Evolutionary conservation across 208 protist genomes (phyloP), one percentile per base, ranked within the genome.

Genomic region (Tritrichomonas foetus): DNA sequence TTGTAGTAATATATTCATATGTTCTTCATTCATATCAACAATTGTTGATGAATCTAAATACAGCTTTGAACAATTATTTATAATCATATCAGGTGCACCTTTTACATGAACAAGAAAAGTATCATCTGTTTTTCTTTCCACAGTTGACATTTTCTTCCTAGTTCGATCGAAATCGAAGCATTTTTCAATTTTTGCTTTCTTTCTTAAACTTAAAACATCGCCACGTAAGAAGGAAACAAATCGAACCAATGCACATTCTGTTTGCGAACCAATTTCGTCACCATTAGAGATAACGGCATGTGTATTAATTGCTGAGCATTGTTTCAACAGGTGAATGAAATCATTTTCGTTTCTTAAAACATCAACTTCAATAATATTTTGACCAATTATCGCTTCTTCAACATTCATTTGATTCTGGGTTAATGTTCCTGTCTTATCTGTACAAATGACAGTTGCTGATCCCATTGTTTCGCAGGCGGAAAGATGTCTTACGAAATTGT

Each of bases 371-470:
- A 69, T 8, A 69, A 11, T n/a, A 33, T 69, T 16, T 0, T 78
- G 22, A 82, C 93, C 92, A n/a, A 95, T 93, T 66, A 66, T 69
- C 13, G 95, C 41, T 49, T 36, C n/a, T 50, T 55, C 57, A 14
- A 95, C 80, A 72, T 69, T 95, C 94, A 95, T 95, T 53, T 75
- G 30, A 25, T 94, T 94, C 25, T 80, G 0, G 0, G 94, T 95
- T 49, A 95, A 53, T 92, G 94, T 95, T 3, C 98, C 98, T 5
- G 98, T 99, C 95, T 99, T 99, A 95, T 99, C 98, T 13, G 97
- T 97, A 95, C 98, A 99, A 94, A 99, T 99, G 30, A 98, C 96
- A n/a, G 97, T 98, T 94, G 97, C 98, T 55, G 97, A 96, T 22
- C 98, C 98, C 27, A 99, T 96, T 20, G 98, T 95, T 57, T 95